Percentiles rank a stretch among this genome's conserved stretches.
These are phyloP conservation scores for Cephalotrichum gorgonifer DNA, from an alignment of 2,329 filamentous ascomycete genomes.

Conservation along the genomic window DNA sequence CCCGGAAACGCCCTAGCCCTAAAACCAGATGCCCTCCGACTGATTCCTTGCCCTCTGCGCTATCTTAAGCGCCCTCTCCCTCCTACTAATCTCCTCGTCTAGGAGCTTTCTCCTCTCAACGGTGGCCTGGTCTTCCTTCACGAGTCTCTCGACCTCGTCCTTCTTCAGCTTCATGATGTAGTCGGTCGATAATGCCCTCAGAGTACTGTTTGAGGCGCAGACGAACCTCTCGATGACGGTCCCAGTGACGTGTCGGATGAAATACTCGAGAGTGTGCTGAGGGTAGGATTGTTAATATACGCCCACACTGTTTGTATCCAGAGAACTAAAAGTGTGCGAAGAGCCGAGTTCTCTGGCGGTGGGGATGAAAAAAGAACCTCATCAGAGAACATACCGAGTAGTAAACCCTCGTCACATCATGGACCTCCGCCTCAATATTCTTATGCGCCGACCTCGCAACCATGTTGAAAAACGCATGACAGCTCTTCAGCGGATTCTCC, in stretches of 20 bases:
- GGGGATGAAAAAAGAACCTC: too few relatives aligned
- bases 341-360: too few relatives aligned
- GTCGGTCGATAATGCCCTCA: background rate
- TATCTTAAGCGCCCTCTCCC: background rate
- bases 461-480: background rate
- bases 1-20: background rate
- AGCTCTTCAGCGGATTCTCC: background rate
- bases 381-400: background rate
- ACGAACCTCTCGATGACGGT: background rate
- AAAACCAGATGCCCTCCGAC: background rate
- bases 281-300: background rate
- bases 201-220: background rate
- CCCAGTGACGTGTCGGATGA: background rate
- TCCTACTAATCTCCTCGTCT: background rate
- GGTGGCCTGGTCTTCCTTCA: background rate
- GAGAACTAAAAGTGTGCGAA: too few relatives aligned
- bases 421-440: background rate
- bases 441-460: background rate
- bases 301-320: too few relatives aligned
- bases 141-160: background rate
- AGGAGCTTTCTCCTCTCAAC: background rate
- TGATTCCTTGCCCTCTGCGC: background rate
- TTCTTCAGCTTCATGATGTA: background rate
- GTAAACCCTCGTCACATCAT: background rate
- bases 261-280: background rate